Conservation (phyloP, 2,329 filamentous ascomycete genomes). For the Coniochaeta prunicola region DNA sequence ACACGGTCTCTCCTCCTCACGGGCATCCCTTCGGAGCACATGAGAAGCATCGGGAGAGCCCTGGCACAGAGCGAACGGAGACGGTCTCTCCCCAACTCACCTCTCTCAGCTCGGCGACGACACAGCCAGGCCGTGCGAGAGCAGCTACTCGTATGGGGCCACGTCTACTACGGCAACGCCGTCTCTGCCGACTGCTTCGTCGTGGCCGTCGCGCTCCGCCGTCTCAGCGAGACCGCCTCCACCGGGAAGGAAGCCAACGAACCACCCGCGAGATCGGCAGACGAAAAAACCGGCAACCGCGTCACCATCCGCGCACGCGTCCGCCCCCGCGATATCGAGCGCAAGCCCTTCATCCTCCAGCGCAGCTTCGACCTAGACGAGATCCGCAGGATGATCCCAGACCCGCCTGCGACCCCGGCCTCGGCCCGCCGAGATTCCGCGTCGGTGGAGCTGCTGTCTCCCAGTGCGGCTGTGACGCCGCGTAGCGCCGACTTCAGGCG, state of each 20-base stretch:
- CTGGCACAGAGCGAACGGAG: constrained; percentile 14
- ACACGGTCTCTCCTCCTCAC: constrained; percentile 23
- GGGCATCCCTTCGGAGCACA: constrained; percentile 11
- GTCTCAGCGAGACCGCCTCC: constrained; percentile 19
- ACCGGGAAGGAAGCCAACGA: constrained; percentile 8
- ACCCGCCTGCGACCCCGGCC: constrained; percentile 14
- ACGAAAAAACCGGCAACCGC: constrained; percentile 3
- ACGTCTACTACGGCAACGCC: constrained; percentile 31
- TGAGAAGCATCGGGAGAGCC: constrained; percentile 3
- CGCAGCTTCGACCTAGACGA: constrained; percentile 42
- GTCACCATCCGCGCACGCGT: constrained; percentile 37
- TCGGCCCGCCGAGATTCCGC: constrained; percentile 8
- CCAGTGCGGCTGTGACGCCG: background rate
- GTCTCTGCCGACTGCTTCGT: constrained; percentile 38
- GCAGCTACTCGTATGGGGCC: constrained; percentile 32
- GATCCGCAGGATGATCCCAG: constrained; percentile 37
- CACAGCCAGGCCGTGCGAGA: constrained; percentile 19
- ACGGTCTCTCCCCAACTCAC: constrained; percentile 13
- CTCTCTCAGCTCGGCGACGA: constrained; percentile 8
- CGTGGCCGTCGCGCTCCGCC: constrained; percentile 31
- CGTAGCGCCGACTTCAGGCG: background rate
- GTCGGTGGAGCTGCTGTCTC: background rate
- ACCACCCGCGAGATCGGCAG: background rate
- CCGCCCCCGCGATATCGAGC: constrained; percentile 29
- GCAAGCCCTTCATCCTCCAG: constrained; percentile 39